phyloP scores from a whole-genome alignment of 2,329 filamentous ascomycete genomes.

The Pyrenophora teres region DNA sequence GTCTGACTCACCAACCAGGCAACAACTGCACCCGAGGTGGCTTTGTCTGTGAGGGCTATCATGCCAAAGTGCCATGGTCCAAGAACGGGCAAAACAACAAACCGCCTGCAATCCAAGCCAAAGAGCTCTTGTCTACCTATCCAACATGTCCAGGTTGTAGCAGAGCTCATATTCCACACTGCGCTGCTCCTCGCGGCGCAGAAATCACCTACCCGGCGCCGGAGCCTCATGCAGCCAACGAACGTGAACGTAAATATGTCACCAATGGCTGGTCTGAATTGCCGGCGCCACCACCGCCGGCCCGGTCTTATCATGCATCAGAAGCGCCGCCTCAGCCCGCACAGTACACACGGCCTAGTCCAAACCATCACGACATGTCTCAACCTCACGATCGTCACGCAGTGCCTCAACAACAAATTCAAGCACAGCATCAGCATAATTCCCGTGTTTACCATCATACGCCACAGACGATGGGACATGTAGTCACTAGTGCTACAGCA shows the following conservation, averaged over 20 bases:
- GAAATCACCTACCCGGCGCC: conserved; percentile 20
- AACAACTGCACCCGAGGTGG: conserved; percentile 89
- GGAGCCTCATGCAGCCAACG: conserved; percentile 22
- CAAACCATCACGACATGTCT: conserved; percentile 26
- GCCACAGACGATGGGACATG: conserved; percentile 36
- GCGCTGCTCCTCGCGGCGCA: conserved; percentile 21
- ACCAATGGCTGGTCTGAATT: conserved; percentile 26
- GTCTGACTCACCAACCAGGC: conserved; percentile 19
- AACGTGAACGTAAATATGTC: conserved; percentile 37
- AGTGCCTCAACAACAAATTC: conserved; percentile 18
- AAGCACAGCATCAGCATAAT: conserved; percentile 36
- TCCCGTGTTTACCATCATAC: conserved; percentile 41
- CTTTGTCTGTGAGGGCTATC: conserved; percentile 91
- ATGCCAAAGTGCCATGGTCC: conserved; percentile 75
- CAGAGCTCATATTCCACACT: conserved; percentile 39
- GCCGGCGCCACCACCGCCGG: conserved; percentile 21
- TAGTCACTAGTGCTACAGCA: conserved; percentile 25
- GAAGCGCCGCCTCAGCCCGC: conserved; percentile 20
- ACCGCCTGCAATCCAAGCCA: conserved; percentile 76
- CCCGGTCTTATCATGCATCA: conserved; percentile 28
- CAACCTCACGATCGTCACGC: conserved; percentile 31
- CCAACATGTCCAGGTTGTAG: conserved; percentile 26
- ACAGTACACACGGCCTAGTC: conserved; percentile 30
- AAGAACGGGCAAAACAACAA: conserved; percentile 68
- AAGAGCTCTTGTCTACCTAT: conserved; percentile 59